These are phyloP conservation scores for Sambucus nigra DNA, from an alignment of 129 eudicot genomes.

Conservation along the genomic window DNA sequence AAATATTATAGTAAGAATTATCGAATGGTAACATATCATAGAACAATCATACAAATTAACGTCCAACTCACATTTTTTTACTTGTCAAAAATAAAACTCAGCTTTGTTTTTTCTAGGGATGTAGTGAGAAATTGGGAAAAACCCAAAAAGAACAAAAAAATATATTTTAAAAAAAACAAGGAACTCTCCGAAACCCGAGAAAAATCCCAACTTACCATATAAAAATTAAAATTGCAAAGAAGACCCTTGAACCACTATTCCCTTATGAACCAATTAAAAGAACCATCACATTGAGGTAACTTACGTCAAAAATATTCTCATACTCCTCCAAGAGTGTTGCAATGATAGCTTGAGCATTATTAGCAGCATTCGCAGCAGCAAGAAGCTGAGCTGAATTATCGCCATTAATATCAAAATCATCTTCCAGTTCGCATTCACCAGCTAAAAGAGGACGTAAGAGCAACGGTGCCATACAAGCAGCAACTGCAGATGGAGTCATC, in stretches of 20 bases:
- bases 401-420: slow-evolving; percentile 66
- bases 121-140: too few relatives aligned
- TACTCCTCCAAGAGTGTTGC: slow-evolving; percentile 83
- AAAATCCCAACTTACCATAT: too few relatives aligned
- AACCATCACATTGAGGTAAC: slow-evolving; percentile 16
- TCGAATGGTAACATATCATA: too few relatives aligned
- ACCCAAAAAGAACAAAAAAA: too few relatives aligned
- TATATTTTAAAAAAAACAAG: too few relatives aligned
- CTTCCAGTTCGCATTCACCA: slow-evolving; percentile 93
- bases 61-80: too few relatives aligned
- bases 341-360: slow-evolving; percentile 83
- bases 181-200: too few relatives aligned
- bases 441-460: slow-evolving; percentile 92
- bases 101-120: too few relatives aligned
- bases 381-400: slow-evolving; percentile 92
- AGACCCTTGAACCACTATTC: not conserved
- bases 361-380: slow-evolving; percentile 99
- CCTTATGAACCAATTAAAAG: not conserved
- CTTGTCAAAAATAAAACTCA: too few relatives aligned
- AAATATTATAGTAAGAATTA: too few relatives aligned
- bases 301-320: slow-evolving; percentile 73
- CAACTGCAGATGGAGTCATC: slow-evolving; percentile 91
- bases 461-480: slow-evolving; percentile 99
- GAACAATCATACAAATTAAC: too few relatives aligned
- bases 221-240: not conserved